These are phyloP conservation scores for Backusella psychrophila DNA, from an alignment of 192 early-diverging fungal genomes.

Conservation along the genomic window DNA sequence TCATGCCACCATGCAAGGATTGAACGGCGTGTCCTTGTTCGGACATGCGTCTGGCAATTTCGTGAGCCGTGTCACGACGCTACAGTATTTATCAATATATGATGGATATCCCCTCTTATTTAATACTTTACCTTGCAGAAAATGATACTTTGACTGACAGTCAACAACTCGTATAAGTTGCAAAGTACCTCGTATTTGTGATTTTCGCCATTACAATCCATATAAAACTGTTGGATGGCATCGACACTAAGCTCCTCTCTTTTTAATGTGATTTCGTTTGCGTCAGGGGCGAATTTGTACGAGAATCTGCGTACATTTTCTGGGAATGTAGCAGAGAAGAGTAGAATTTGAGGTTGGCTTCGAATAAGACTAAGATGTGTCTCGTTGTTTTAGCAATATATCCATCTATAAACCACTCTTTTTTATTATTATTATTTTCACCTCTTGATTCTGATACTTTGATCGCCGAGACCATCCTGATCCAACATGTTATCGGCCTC, in stretches of 20 bases:
- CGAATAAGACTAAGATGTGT: slow-evolving; percentile 59
- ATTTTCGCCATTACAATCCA: slow-evolving; percentile 81
- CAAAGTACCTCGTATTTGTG: slow-evolving; percentile 79
- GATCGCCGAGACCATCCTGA: slow-evolving; percentile 80
- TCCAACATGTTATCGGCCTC: slow-evolving; percentile 99
- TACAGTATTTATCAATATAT: slow-evolving; percentile 19
- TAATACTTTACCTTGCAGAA: slow-evolving; percentile 71
- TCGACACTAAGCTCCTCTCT: slow-evolving; percentile 90
- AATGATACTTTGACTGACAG: slow-evolving; percentile 95
- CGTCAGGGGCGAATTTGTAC: slow-evolving; percentile 74
- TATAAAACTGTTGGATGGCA: slow-evolving; percentile 95
- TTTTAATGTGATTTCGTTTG: slow-evolving; percentile 85
- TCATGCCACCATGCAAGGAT: slow-evolving; percentile 77
- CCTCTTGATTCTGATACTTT: slow-evolving; percentile 83
- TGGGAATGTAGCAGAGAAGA: slow-evolving; percentile 97
- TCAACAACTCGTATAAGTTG: slow-evolving; percentile 77
- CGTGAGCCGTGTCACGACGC: slow-evolving; percentile 79
- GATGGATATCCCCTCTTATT: not conserved
- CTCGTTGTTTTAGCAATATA: not conserved
- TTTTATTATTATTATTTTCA: slow-evolving; percentile 28
- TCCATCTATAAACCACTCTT: not conserved
- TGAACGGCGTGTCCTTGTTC: slow-evolving; percentile 80
- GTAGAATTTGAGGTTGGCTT: slow-evolving; percentile 73
- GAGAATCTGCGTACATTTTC: slow-evolving; percentile 76
- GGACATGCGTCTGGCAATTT: slow-evolving; percentile 70